These are phyloP conservation scores for Ascoidea tarda DNA, from an alignment of 805 yeast species.

Conservation along the genomic window DNA sequence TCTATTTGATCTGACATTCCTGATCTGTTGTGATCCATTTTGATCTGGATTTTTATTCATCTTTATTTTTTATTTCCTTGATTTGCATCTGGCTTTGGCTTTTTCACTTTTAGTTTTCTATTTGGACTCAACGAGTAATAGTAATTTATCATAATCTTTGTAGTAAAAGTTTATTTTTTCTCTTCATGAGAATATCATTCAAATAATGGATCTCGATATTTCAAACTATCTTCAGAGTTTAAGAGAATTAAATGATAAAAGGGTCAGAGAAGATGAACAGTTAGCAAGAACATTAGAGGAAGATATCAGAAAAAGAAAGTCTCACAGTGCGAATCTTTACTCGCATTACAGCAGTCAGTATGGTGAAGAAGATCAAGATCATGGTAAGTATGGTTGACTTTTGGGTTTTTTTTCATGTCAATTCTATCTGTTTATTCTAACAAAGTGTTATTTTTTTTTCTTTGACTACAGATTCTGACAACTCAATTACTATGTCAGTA, in stretches of 20 bases:
- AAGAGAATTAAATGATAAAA: neutral
- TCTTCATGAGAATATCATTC: no score
- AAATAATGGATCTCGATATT: neutral
- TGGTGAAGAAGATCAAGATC: neutral
- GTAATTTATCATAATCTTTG: no score
- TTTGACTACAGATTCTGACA: neutral
- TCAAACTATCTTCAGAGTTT: neutral
- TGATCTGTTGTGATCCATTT: no score
- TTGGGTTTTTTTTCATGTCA: no score
- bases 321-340: neutral
- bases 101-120: neutral
- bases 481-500: neutral
- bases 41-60: neutral
- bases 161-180: no score
- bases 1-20: no score
- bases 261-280: neutral
- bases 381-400: no score
- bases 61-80: neutral
- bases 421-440: no score
- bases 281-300: neutral
- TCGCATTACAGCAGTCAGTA: no score
- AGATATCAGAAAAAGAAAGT: neutral
- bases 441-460: no score
- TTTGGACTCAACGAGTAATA: no score
- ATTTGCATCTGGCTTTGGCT: neutral